phyloP scores from a whole-genome alignment of 257 asterid genomes.

The Buddleja alternifolia region DNA sequence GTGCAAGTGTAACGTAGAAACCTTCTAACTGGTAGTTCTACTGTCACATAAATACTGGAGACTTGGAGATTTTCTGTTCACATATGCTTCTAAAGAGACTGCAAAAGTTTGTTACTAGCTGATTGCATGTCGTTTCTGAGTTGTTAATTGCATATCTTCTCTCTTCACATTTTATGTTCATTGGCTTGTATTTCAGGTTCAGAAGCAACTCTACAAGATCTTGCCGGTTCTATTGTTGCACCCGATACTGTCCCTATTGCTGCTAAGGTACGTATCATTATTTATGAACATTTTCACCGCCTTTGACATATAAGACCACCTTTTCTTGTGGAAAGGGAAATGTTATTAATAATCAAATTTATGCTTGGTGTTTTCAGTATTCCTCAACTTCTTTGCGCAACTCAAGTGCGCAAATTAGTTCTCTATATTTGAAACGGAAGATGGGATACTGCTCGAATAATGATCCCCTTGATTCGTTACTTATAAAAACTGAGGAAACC shows the following conservation, averaged over 20 bases:
- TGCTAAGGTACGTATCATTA: conserved; percentile 46
- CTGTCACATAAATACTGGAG: neutral
- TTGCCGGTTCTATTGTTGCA: conserved; percentile 70
- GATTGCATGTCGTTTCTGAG: conserved; percentile 19
- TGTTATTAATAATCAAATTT: neutral
- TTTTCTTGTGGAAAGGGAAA: neutral
- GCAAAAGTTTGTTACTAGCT: neutral
- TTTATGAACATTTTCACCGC: conserved; percentile 1
- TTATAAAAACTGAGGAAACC: conserved; percentile 62
- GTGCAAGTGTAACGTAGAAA: neutral
- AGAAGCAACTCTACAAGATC: conserved; percentile 58
- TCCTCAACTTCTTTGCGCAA: conserved; percentile 31
- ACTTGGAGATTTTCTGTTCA: conserved; percentile 5
- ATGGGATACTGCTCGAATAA: conserved; percentile 24
- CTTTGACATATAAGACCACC: neutral
- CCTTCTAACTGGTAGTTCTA: neutral
- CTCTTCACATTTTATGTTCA: conserved; percentile 3
- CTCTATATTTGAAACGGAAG: conserved; percentile 35
- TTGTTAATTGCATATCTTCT: conserved; percentile 18
- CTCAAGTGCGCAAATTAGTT: conserved; percentile 27
- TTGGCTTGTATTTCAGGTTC: conserved; percentile 58
- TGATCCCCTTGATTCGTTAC: conserved; percentile 28
- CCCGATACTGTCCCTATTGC: conserved; percentile 34
- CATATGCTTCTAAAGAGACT: neutral
- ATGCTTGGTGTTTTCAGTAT: conserved; percentile 39